Percentiles rank a stretch among this genome's conserved stretches.
phyloP scores from a whole-genome alignment of 345 rosid species.

The Dovyalis caffra region DNA sequence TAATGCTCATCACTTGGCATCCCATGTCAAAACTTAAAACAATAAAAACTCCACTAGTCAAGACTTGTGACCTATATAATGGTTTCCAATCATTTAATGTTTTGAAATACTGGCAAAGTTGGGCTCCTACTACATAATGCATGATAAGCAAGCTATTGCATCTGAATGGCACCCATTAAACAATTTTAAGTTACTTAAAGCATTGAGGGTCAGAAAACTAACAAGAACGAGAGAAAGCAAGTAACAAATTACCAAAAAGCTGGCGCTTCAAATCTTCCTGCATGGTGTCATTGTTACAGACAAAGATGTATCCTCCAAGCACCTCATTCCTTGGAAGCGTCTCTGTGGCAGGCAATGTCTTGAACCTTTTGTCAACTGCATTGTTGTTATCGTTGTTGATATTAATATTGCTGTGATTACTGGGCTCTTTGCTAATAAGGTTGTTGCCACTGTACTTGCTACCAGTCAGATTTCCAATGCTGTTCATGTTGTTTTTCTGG shows the following conservation, averaged over 20 bases:
- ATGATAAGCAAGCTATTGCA: background rate
- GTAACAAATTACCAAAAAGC: constrained; percentile 65
- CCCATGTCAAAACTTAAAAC: background rate
- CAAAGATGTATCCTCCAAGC: constrained; percentile 98
- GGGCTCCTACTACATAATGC: background rate
- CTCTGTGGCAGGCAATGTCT: constrained; percentile 93
- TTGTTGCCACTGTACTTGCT: constrained; percentile 70
- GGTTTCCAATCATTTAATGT: background rate
- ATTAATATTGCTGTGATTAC: constrained; percentile 36
- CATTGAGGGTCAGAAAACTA: background rate
- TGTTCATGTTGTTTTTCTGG: constrained; percentile 60
- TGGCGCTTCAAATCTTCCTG: constrained; percentile 94
- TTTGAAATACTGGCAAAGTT: background rate
- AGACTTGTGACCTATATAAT: background rate
- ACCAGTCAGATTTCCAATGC: constrained; percentile 39
- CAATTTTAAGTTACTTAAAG: background rate
- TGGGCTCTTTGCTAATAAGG: constrained; percentile 48
- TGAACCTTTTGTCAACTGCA: constrained; percentile 70
- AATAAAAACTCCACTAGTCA: background rate
- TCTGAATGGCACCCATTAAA: background rate
- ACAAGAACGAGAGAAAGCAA: background rate
- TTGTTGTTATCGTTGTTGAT: constrained; percentile 40
- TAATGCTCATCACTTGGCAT: background rate
- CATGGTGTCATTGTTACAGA: constrained; percentile 98
- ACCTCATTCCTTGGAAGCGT: constrained; percentile 91